Evolutionary conservation across 1,284 basidiomycete species (phyloP), one percentile per base, ranked within the genome.

Genomic region (Peniophora sp.): DNA sequence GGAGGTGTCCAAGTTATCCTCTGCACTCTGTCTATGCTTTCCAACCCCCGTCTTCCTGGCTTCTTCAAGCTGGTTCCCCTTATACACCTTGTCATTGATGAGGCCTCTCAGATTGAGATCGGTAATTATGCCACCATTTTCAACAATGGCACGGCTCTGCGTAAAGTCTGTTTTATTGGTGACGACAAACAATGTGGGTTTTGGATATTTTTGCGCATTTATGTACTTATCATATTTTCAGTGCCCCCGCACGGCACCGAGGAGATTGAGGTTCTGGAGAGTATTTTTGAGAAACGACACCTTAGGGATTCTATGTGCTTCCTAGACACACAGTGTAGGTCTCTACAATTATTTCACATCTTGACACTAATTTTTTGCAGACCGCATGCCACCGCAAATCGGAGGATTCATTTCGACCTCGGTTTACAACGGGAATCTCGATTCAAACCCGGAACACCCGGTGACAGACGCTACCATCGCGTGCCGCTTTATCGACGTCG

Each of bases 331-430:
- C 74, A 76, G 54, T 79, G 77, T 78, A 54, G 51, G 67, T 58
- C 2, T 45, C 3, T 38, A n/a, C 27, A 20, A 24, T 34, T 16
- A 36, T 38, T 23, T 43, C 50, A 48, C 46, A 45, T 17, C 41
- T 39, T 20, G 20, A 43, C n/a, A 23, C 32, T 32, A 22, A 45
- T 45, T n/a, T n/a, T n/a, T n/a, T 12, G 6, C 51, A 83, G 87
- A 89, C 57, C 79, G 88, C 2, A 88, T 90, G 85, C 87, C 88
- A 51, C 74, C 77, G 41, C 76, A 85, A 55, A 81, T 89, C 70
- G 86, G 86, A n/a, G 56, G 71, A 5, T 81, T 86, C 50, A 83
- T 90, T 47, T 89, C 85, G 23, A 58, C 73, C 45, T 67, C 69
- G 52, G 71, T 90, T 3, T 90, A 90, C 68, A 66, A 81, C 22